Conservation (phyloP, 768 basidiomycete species). For the Trametes elegans region DNA sequence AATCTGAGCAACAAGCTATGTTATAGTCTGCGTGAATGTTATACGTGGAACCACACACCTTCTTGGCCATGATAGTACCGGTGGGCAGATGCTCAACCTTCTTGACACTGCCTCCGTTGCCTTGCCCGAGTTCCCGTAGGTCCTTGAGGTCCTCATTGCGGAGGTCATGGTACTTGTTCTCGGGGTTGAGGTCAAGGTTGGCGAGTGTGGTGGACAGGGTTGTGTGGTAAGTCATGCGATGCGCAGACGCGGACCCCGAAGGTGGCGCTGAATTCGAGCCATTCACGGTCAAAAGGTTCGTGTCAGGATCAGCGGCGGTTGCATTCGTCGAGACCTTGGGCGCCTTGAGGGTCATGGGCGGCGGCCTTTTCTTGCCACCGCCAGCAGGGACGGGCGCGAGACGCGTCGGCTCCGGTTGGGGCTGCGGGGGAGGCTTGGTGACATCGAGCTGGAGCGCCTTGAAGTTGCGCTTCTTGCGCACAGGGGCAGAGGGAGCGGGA, state of each 20-base stretch:
- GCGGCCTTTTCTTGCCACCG: constrained; percentile 68
- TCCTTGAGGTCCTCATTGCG: constrained; percentile 89
- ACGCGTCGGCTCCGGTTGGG: constrained; percentile 38
- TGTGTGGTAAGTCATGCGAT: constrained; percentile 73
- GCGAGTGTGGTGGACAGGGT: constrained; percentile 83
- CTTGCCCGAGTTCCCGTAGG: constrained; percentile 87
- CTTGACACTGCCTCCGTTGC: constrained; percentile 97
- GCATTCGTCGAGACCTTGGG: constrained; percentile 50
- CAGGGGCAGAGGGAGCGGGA: constrained; percentile 34
- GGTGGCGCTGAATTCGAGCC: constrained; percentile 52
- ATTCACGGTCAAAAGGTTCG: constrained; percentile 47
- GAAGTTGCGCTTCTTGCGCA: constrained; percentile 92
- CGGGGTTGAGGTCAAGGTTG: constrained; percentile 80
- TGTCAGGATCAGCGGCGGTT: constrained; percentile 36
- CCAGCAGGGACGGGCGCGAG: constrained; percentile 32
- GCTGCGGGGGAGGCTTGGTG: constrained; percentile 38
- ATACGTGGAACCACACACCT: constrained; percentile 62
- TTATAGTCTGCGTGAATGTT: constrained; percentile 1
- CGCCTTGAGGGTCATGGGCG: constrained; percentile 79
- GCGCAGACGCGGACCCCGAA: constrained; percentile 48
- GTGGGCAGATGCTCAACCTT: constrained; percentile 92
- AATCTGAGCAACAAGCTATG: no score
- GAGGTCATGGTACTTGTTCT: constrained; percentile 77
- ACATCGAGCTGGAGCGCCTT: constrained; percentile 79
- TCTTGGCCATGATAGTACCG: constrained; percentile 95